Evolutionary conservation across 306 rosid genomes (phyloP), one percentile per base, ranked within the genome.

Genomic region (Lathyrus oleraceus): DNA sequence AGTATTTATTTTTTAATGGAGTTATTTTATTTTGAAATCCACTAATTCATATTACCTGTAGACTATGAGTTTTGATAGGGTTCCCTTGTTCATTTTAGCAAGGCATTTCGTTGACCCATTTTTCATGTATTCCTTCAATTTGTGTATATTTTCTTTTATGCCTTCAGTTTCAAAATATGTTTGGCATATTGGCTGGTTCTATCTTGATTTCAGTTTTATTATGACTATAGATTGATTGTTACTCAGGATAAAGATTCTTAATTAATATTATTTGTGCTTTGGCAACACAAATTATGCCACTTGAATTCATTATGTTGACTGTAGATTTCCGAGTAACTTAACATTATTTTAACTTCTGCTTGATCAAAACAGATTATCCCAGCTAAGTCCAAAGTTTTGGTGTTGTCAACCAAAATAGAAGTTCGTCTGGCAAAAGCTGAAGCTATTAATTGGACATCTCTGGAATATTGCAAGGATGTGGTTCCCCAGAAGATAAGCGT

Each of bases 351-450:
- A 74, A 70, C 59, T 68, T 74, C 56, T 71, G 15, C 61, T 6
- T 5, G 84, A 23, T 35, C 62, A 61, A 71, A 80, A 84, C 97
- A 95, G 99, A 87, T 95, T 68, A 74, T 82, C 60, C 91, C 95
- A 43, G 84, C 69, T 39, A 86, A 85, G 82, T 86, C 95, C 85
- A 85, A 84, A 81, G 77, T 65, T 68, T 78, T 54, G 38, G 86
- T 91, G 67, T 69, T 89, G 70, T 71, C 91, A 28, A 95, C 99
- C 28, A 95, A 95, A 86, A 47, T 95, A 82, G 99, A 91, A 82
- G 83, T 95, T 36, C 90, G 75, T 70, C 89, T 95, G 49, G 92
- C 92, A 39, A 95, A 95, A 81, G 91, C 89, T 69, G 99, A 91
- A 67, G 67, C 65, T 51, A 49, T 86, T 68, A 70, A 74, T 0